Conservation (phyloP, 2,329 filamentous ascomycete genomes). For the Didymella exigua region DNA sequence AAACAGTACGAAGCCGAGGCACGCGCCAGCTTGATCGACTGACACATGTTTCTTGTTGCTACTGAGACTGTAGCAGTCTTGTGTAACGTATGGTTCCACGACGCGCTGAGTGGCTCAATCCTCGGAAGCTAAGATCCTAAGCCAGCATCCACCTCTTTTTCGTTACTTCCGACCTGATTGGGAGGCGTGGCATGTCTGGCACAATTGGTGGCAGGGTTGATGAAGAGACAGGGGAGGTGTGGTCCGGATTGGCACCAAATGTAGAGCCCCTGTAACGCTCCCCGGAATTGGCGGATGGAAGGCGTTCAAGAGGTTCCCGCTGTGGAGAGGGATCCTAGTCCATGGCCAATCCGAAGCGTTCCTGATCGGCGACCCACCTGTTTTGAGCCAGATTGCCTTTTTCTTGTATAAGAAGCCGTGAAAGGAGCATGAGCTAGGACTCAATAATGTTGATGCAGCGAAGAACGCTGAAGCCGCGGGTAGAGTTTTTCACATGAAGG, state of each 20-base stretch:
- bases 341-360: conserved; percentile 23
- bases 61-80: conserved; percentile 1
- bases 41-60: conserved; percentile 26
- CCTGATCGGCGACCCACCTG: conserved; percentile 21
- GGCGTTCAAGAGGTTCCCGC: conserved; percentile 13
- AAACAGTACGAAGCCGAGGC: conserved; percentile 28
- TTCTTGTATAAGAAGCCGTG: conserved; percentile 18
- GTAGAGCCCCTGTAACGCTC: conserved; percentile 13
- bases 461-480: conserved; percentile 16
- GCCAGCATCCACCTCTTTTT: conserved; percentile 15
- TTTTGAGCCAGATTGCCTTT: conserved; percentile 21
- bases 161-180: conserved; percentile 10
- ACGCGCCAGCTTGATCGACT: conserved; percentile 21
- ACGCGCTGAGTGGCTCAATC: conserved; percentile 19
- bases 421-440: conserved; percentile 23
- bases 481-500: conserved; percentile 30
- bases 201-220: conserved; percentile 19
- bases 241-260: conserved; percentile 7
- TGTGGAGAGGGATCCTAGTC: conserved; percentile 15
- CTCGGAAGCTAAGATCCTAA: conserved; percentile 12
- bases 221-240: conserved; percentile 11
- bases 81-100: conserved; percentile 15
- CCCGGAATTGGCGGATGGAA: conserved; percentile 7
- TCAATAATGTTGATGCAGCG: conserved; percentile 21
- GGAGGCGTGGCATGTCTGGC: conserved; percentile 8